phyloP scores from a whole-genome alignment of 2,329 filamentous ascomycete species.

The Penicillium sp. region DNA sequence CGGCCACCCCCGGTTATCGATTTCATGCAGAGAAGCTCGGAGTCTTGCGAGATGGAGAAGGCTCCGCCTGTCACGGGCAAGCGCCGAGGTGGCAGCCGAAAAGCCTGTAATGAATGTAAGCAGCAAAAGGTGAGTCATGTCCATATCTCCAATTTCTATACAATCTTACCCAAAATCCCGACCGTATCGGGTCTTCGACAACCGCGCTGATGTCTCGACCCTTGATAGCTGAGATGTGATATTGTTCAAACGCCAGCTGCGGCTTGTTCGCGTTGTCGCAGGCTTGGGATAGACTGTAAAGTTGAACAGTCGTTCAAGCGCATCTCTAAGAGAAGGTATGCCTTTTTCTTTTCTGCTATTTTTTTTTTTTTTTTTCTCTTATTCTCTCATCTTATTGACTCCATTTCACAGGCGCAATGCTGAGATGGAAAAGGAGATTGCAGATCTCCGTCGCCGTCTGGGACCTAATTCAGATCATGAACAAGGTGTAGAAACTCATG shows the following conservation, averaged over 20 bases:
- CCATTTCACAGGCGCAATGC: constrained; percentile 54
- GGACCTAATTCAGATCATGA: constrained; percentile 33
- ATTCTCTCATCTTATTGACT: constrained; percentile 9
- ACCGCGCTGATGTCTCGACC: constrained; percentile 15
- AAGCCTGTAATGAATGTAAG: constrained; percentile 66
- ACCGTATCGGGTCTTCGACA: not conserved
- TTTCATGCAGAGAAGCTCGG: constrained; percentile 32
- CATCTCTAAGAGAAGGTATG: constrained; percentile 56
- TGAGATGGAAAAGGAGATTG: constrained; percentile 58
- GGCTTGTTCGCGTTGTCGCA: constrained; percentile 59
- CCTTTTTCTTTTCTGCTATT: not conserved
- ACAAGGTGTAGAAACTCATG: constrained; percentile 24
- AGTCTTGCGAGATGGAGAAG: constrained; percentile 40
- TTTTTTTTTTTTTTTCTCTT: too few species aligned
- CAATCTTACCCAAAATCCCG: constrained; percentile 2
- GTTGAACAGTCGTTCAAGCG: constrained; percentile 66
- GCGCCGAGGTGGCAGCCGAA: constrained; percentile 40
- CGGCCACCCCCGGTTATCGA: constrained; percentile 31
- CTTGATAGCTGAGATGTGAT: constrained; percentile 59
- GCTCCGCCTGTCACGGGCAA: constrained; percentile 49
- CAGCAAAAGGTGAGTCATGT: constrained; percentile 60
- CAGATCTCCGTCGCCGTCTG: constrained; percentile 47
- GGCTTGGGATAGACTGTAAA: constrained; percentile 61
- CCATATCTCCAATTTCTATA: constrained; percentile 3
- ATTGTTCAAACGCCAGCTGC: constrained; percentile 63